phyloP scores from a whole-genome alignment of 345 rosid genomes.

The Lagerstroemia speciosa region DNA sequence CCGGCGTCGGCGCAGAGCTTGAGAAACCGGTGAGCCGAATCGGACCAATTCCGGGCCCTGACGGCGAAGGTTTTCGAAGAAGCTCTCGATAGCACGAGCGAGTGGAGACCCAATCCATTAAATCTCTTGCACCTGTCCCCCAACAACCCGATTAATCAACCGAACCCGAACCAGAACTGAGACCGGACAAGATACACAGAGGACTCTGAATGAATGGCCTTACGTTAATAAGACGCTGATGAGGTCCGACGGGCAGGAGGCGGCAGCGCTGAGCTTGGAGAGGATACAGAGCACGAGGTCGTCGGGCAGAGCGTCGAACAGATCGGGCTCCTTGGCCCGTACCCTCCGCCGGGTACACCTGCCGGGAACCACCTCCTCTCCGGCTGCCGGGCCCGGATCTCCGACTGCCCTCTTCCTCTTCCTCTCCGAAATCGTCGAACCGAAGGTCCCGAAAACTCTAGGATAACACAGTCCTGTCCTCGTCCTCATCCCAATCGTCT shows the following conservation, averaged over 20 bases:
- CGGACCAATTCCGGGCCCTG: conserved; percentile 70
- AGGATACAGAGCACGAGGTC: conserved; percentile 70
- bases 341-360: conserved; percentile 16
- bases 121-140: conserved; percentile 76
- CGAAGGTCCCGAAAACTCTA: neutral
- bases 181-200: too few species aligned
- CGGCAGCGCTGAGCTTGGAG: conserved; percentile 50
- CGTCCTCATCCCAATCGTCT: conserved; percentile 1
- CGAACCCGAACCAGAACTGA: neutral
- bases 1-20: conserved; percentile 85
- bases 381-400: neutral
- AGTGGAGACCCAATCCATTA: conserved; percentile 42
- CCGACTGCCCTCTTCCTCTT: conserved; percentile 1
- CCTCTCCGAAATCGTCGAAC: neutral
- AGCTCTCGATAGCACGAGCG: conserved; percentile 57
- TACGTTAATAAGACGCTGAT: conserved; percentile 15
- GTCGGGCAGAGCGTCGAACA: conserved; percentile 63
- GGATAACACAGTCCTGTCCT: conserved; percentile 7
- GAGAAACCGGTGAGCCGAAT: conserved; percentile 69
- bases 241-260: conserved; percentile 63
- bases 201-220: too few species aligned
- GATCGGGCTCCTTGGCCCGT: conserved; percentile 19
- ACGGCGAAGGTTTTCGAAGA: conserved; percentile 46
- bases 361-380: neutral
- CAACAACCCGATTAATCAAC: conserved; percentile 7